These are phyloP conservation scores for Inga laurina DNA, from an alignment of 306 rosid species.

Conservation along the genomic window DNA sequence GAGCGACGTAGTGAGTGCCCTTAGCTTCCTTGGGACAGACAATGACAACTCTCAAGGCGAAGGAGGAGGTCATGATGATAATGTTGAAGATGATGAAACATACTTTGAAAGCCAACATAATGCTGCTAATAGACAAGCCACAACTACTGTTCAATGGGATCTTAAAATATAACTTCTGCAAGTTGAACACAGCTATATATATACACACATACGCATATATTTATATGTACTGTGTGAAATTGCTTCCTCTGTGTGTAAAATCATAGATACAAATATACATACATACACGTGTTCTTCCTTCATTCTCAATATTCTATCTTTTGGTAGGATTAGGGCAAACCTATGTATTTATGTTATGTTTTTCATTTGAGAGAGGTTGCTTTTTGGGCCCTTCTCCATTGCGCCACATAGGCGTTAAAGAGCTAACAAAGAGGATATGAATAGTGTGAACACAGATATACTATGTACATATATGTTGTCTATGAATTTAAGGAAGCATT, in stretches of 20 bases:
- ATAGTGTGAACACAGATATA: background rate
- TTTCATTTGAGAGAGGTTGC: background rate
- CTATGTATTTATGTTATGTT: background rate
- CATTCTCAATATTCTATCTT: background rate
- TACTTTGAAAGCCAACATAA: background rate
- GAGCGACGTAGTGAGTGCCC: slow-evolving; percentile 82
- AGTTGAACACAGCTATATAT: too few species aligned
- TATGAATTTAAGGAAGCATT: background rate
- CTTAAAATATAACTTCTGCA: background rate
- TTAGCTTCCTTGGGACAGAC: slow-evolving; percentile 20
- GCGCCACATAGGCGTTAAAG: background rate
- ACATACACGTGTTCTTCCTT: background rate
- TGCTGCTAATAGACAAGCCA: background rate
- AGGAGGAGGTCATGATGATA: background rate
- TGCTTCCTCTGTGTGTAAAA: background rate
- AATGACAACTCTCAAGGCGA: background rate
- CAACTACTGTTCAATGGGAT: background rate
- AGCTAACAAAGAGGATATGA: background rate
- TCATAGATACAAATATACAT: background rate
- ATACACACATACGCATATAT: background rate
- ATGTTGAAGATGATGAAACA: background rate
- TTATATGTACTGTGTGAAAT: background rate
- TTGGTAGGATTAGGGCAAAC: background rate
- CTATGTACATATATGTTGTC: background rate
- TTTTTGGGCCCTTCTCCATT: background rate